phyloP scores from a whole-genome alignment of 2,329 filamentous ascomycete species.

The Colletotrichum destructivum region DNA sequence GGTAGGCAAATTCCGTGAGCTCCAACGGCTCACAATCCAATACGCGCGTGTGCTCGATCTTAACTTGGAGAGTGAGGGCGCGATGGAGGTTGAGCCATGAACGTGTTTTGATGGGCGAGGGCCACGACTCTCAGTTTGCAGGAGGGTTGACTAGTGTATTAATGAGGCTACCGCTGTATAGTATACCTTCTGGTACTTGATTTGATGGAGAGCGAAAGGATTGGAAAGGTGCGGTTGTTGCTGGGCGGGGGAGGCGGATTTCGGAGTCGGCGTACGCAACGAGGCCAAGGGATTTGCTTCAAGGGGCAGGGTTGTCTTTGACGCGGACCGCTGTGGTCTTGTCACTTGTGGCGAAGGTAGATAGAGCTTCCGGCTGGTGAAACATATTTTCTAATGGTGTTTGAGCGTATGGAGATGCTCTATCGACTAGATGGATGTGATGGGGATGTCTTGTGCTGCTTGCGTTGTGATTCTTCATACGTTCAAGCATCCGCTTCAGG shows the following conservation, averaged over 20 bases:
- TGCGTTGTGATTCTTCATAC: too few relatives aligned
- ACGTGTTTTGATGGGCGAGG: background rate
- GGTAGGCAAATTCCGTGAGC: constrained; percentile 91
- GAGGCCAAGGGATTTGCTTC: constrained; percentile 1
- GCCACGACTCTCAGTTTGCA: background rate
- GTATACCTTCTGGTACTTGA: constrained; percentile 34
- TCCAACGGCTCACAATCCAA: constrained; percentile 94
- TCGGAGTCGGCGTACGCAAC: constrained; percentile 35
- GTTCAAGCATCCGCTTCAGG: too few relatives aligned
- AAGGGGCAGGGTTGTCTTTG: background rate
- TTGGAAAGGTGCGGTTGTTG: constrained; percentile 8
- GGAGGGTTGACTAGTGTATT: constrained; percentile 9
- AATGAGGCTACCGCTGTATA: constrained; percentile 36
- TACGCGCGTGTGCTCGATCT: constrained; percentile 88
- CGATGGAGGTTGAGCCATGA: constrained; percentile 54
- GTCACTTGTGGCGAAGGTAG: background rate
- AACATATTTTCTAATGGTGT: background rate
- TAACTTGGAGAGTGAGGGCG: constrained; percentile 62
- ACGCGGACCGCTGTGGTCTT: background rate
- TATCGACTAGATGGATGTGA: too few relatives aligned
- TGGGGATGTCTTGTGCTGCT: too few relatives aligned
- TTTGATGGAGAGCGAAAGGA: constrained; percentile 23
- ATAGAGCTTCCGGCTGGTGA: constrained; percentile 5
- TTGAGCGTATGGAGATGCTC: background rate
- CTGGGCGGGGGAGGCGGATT: background rate